Evolutionary conservation across 148 eudicot genomes (phyloP).

Genomic region (Simmondsia chinensis): DNA sequence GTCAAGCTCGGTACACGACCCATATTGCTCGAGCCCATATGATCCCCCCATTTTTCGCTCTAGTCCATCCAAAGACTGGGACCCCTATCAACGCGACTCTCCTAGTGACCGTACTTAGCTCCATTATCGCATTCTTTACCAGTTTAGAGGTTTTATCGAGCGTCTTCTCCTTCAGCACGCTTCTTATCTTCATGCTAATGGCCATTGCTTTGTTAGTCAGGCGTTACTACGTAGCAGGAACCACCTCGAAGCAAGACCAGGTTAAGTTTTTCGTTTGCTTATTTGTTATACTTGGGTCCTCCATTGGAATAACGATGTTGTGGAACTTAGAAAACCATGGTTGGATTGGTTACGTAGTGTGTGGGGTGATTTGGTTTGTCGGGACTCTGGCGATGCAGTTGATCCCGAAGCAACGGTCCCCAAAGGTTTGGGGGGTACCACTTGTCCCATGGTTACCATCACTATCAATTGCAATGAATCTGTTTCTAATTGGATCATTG

Average conservation of each 20-base stretch:
- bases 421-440: conserved; percentile 90
- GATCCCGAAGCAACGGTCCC: conserved; percentile 45
- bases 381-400: conserved; percentile 59
- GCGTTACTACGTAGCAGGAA: conserved; percentile 65
- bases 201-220: conserved; percentile 83
- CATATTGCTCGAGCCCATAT: conserved; percentile 91
- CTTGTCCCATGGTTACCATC: conserved; percentile 90
- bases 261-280: conserved; percentile 39
- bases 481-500: conserved; percentile 81
- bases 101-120: conserved; percentile 50
- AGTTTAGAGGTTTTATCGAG: conserved; percentile 85
- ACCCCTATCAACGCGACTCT: conserved; percentile 82
- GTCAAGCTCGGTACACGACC: conserved; percentile 88
- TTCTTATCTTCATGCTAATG: conserved; percentile 89
- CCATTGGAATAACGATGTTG: conserved; percentile 41
- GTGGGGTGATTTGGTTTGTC: conserved; percentile 42
- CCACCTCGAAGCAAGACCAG: conserved; percentile 31
- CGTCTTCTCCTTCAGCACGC: conserved; percentile 73
- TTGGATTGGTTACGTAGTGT: conserved; percentile 48
- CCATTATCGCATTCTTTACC: conserved; percentile 61
- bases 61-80: conserved; percentile 72
- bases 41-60: conserved; percentile 91
- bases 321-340: conserved; percentile 36
- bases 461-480: conserved; percentile 58
- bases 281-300: conserved; percentile 37